Percentiles rank a stretch among this genome's conserved stretches.
Evolutionary conservation across 352 stramenopile species (phyloP).

Genomic region (Elongisporangium anandrum): DNA sequence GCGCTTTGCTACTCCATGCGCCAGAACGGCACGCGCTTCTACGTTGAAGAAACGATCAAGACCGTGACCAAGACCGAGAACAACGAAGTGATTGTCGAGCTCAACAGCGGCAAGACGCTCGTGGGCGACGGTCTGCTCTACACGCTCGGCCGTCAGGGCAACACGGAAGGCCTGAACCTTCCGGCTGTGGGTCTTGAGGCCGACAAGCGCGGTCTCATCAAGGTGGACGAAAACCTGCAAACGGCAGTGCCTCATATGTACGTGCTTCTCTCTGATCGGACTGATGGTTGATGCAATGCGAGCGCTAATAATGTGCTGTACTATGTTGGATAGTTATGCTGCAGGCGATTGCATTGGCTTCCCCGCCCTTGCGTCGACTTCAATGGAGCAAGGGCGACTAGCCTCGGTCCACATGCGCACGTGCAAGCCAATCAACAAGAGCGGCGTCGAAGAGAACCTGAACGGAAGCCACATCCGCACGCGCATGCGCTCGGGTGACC

Average conservation of each 20-base stretch:
- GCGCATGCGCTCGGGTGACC: conserved; percentile 82
- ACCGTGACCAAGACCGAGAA: conserved; percentile 58
- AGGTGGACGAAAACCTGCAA: conserved; percentile 89
- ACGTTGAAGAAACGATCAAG: conserved; percentile 76
- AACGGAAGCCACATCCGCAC: conserved; percentile 68
- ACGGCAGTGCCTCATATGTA: conserved; percentile 86
- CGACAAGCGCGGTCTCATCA: conserved; percentile 80
- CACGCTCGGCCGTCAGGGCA: conserved; percentile 83
- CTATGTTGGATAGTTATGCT: conserved; percentile 67
- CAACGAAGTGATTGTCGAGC: conserved; percentile 68
- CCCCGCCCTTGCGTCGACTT: conserved; percentile 85
- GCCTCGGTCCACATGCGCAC: conserved; percentile 88
- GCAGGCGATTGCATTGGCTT: conserved; percentile 89
- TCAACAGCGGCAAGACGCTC: conserved; percentile 86
- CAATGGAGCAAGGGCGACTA: conserved; percentile 88
- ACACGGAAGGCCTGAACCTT: conserved; percentile 83
- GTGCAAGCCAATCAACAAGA: conserved; percentile 55
- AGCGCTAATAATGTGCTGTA: conserved; percentile 4
- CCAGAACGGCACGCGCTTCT: conserved; percentile 84
- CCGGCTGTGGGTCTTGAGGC: conserved; percentile 67
- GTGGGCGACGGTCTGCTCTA: conserved; percentile 83
- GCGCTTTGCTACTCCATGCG: conserved; percentile 87
- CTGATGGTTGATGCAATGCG: not conserved
- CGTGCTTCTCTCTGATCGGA: conserved; percentile 6
- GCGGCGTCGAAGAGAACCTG: conserved; percentile 31